Conservation (phyloP, 257 asterid genomes). For the Nicotiana obtusifolia region DNA sequence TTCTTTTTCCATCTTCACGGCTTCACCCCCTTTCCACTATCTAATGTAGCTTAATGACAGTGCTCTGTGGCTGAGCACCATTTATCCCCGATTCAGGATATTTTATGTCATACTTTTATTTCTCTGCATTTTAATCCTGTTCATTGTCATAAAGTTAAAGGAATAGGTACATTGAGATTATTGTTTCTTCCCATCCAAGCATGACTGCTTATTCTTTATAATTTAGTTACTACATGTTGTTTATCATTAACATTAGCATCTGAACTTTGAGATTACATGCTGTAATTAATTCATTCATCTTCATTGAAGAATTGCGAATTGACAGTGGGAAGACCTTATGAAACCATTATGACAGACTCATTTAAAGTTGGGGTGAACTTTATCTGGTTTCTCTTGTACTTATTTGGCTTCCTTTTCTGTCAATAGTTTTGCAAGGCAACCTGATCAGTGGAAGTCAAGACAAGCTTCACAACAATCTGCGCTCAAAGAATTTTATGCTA, state of each 20-base stretch:
- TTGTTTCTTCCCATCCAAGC: background rate
- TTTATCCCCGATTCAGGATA: background rate
- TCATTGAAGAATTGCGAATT: background rate
- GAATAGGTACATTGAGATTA: background rate
- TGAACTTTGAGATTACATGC: background rate
- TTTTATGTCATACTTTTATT: background rate
- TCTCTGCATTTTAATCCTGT: background rate
- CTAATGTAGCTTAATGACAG: background rate
- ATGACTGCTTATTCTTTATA: background rate
- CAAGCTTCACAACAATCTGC: constrained; percentile 64
- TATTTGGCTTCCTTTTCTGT: constrained; percentile 2
- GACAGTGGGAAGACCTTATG: background rate
- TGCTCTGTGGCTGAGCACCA: background rate
- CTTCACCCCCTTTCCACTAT: background rate
- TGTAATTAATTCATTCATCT: background rate
- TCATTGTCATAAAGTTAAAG: background rate
- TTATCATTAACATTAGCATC: constrained; percentile 1
- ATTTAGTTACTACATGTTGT: background rate
- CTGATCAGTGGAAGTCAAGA: constrained; percentile 85
- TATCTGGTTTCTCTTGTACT: background rate
- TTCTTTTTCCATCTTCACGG: background rate
- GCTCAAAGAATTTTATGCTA: constrained; percentile 60
- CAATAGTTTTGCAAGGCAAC: constrained; percentile 55
- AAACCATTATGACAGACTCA: background rate
- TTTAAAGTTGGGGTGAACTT: background rate